Percentiles rank a stretch among this genome's conserved stretches.
phyloP scores from a whole-genome alignment of 257 asterid species.

The Solanum piurae region DNA sequence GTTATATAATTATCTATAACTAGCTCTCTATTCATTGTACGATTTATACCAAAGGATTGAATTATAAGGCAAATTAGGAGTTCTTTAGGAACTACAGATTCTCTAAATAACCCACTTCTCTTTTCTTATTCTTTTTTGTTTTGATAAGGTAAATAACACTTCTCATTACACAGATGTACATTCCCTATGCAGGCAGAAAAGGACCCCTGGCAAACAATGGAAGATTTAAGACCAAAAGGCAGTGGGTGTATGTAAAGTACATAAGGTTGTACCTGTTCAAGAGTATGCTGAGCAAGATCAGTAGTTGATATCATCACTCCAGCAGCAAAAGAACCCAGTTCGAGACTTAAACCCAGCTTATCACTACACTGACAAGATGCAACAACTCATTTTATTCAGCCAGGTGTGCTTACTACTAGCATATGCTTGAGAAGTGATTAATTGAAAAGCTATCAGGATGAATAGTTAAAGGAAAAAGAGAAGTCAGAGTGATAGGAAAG shows the following conservation, averaged over 20 bases:
- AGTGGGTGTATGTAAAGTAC: not conserved
- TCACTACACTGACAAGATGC: conserved; percentile 68
- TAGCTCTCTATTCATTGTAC: not conserved
- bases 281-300: conserved; percentile 73
- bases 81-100: not conserved
- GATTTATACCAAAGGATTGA: not conserved
- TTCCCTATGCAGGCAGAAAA: not conserved
- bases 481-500: conserved; percentile 4
- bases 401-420: not conserved
- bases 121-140: too few relatives aligned
- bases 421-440: not conserved
- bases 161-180: not conserved
- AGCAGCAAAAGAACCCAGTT: conserved; percentile 88
- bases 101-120: not conserved
- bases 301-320: conserved; percentile 90
- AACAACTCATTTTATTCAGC: not conserved
- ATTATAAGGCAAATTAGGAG: not conserved
- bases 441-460: conserved; percentile 2
- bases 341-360: conserved; percentile 77
- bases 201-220: not conserved
- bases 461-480: not conserved
- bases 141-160: not conserved
- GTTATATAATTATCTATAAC: not conserved
- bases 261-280: conserved; percentile 46
- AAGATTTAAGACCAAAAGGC: not conserved